Evolutionary conservation across 176 grass and related monocot species (phyloP), one percentile per base, ranked within the genome.

Genomic region (Musa beccarii): DNA sequence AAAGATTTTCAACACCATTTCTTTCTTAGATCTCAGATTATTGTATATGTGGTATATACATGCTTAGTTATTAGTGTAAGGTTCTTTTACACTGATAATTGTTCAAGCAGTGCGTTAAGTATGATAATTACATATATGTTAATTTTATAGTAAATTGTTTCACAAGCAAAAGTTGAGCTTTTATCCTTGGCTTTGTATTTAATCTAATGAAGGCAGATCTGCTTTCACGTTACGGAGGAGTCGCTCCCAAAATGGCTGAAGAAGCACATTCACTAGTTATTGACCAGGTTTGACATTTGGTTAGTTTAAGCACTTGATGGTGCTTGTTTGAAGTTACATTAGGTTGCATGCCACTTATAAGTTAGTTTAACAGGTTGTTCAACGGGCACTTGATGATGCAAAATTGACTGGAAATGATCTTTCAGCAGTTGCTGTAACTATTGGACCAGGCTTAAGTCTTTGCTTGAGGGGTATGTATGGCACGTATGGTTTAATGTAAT

Each of bases 371-470:
- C 75, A 98, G 94, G 90, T 98, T 83, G 90, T 98, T 69, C 88
- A 91, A 77, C 85, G 81, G 83, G 84, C 94, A 70, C 84, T 98
- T 9, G 78, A 93, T 21, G 78, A 87, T 28, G 90, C 94, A 56
- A 91, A 93, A 65, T 62, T 91, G 57, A 84, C 82, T 63, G 93
- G 69, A 59, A 86, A 82, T 54, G 84, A 97, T 72, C 86, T 97
- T 80, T 93, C 84, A 78, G 94, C 94, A 10, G 90, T 97, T 52
- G 78, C 94, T 49, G 94, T 97, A 22, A 97, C 94, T 21, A 78
- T 97, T 84, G 94, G 94, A 49, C 94, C 94, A 26, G 94, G 94
- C 56, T 87, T 93, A 86, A 74, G 94, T 89, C 88, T 97, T 68
- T 97, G 94, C 63, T 88, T 97, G 72, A 87, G 90, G 85, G 94